These are phyloP conservation scores for Alectoria sarmentosa DNA, from an alignment of 495 filamentous ascomycete genomes.

Conservation along the genomic window DNA sequence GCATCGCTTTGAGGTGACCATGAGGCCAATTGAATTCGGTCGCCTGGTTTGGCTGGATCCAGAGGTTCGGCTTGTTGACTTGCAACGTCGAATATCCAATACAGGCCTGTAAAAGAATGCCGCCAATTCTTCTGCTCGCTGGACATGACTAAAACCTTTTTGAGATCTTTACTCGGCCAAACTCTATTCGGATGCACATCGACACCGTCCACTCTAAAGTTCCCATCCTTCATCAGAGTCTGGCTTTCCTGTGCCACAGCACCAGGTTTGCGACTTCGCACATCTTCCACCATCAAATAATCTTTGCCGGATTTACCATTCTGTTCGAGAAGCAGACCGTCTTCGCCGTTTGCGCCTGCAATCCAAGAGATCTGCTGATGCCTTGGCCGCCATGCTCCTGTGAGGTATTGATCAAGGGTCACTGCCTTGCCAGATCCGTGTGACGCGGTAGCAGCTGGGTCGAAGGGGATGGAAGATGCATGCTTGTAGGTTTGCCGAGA, in stretches of 20 bases:
- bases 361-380: constrained; percentile 83
- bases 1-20: constrained; percentile 89
- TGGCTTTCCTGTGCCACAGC: constrained; percentile 40
- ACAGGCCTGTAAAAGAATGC: constrained; percentile 74
- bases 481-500: constrained; percentile 57
- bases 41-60: constrained; percentile 59
- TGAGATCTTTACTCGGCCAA: constrained; percentile 75
- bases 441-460: constrained; percentile 57
- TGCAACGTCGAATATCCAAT: constrained; percentile 91
- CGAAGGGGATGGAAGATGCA: constrained; percentile 52
- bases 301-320: constrained; percentile 50
- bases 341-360: constrained; percentile 72
- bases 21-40: constrained; percentile 70
- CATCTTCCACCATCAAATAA: constrained; percentile 82
- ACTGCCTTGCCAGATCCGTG: constrained; percentile 68
- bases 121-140: constrained; percentile 71
- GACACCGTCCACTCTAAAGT: constrained; percentile 51
- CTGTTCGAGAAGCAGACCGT: constrained; percentile 70
- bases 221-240: constrained; percentile 65
- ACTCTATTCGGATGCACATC: constrained; percentile 47
- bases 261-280: constrained; percentile 50
- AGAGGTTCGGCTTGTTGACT: constrained; percentile 73
- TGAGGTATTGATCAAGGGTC: constrained; percentile 72
- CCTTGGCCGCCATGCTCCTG: constrained; percentile 60
- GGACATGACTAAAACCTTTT: constrained; percentile 75